A percentile compares a stretch with the other conserved stretches of the same genome.
phyloP scores from a whole-genome alignment of 2,329 filamentous ascomycete species.

The Fusarium newnesense region DNA sequence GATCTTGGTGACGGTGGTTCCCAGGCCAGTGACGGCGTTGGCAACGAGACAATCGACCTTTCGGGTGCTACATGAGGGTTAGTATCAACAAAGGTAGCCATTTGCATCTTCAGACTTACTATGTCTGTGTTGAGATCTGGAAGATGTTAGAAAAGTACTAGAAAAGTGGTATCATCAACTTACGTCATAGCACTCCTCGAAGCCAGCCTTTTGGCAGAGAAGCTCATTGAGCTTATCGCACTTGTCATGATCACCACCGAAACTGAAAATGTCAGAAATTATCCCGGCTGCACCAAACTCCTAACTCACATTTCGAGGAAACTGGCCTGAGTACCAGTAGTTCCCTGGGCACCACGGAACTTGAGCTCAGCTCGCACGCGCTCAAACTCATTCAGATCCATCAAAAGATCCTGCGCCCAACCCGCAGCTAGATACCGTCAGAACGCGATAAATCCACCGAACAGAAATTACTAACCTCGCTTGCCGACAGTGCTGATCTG shows the following conservation, averaged over 20 bases:
- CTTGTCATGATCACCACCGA: slow-evolving; percentile 1
- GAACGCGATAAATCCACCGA: fast-evolving
- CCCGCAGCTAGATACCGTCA: not conserved
- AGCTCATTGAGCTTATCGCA: slow-evolving; percentile 12
- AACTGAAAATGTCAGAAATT: not conserved
- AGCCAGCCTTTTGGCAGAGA: slow-evolving; percentile 10
- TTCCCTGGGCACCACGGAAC: not conserved
- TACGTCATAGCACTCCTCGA: not conserved
- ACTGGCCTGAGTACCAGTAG: not conserved
- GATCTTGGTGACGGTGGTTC: not conserved
- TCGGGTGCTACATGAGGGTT: fast-evolving
- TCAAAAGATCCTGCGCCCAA: not conserved
- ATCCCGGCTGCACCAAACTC: too few species aligned
- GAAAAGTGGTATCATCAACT: not conserved
- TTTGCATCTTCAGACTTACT: not conserved
- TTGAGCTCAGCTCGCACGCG: not conserved
- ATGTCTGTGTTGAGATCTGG: not conserved
- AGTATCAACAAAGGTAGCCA: fast-evolving
- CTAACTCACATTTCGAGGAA: not conserved
- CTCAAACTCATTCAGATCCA: not conserved
- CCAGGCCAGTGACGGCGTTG: not conserved
- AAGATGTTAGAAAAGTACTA: fast-evolving
- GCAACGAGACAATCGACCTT: not conserved
- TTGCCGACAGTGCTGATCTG: not conserved
- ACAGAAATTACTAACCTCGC: not conserved